Percentiles rank a stretch among this genome's conserved stretches.
These are phyloP conservation scores for Carnegiea gigantea DNA, from an alignment of 179 eudicot species.

Conservation along the genomic window DNA sequence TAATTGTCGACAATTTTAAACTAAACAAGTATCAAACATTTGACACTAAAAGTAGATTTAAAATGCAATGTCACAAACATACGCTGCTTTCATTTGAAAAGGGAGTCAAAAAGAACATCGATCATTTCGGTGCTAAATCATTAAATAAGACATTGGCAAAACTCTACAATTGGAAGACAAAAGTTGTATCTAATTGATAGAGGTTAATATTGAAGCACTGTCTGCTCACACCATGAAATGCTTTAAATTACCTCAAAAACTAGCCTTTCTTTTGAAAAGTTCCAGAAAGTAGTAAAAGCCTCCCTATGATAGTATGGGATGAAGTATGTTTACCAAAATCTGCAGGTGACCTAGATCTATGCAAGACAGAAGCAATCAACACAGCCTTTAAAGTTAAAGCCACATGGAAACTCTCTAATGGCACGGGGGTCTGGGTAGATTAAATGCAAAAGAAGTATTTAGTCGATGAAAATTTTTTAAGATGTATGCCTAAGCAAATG, in stretches of 20 bases:
- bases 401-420: background rate
- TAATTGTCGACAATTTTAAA: too few relatives aligned
- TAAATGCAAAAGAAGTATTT: too few relatives aligned
- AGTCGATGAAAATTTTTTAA: too few relatives aligned
- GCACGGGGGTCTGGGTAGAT: too few relatives aligned
- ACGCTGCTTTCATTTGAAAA: too few relatives aligned
- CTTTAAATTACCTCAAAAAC: background rate
- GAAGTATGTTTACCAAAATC: background rate
- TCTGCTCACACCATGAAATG: background rate
- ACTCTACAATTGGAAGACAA: background rate
- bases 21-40: too few relatives aligned
- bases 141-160: too few relatives aligned
- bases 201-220: background rate
- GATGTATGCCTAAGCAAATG: too few relatives aligned
- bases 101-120: too few relatives aligned
- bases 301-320: background rate
- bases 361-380: background rate
- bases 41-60: too few relatives aligned
- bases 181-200: background rate
- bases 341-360: background rate
- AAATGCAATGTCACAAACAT: too few relatives aligned
- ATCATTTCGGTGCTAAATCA: too few relatives aligned
- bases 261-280: background rate
- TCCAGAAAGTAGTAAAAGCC: background rate
- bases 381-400: background rate